phyloP scores from a whole-genome alignment of 2,329 filamentous ascomycete genomes.

The Xylariaceae sp. region DNA sequence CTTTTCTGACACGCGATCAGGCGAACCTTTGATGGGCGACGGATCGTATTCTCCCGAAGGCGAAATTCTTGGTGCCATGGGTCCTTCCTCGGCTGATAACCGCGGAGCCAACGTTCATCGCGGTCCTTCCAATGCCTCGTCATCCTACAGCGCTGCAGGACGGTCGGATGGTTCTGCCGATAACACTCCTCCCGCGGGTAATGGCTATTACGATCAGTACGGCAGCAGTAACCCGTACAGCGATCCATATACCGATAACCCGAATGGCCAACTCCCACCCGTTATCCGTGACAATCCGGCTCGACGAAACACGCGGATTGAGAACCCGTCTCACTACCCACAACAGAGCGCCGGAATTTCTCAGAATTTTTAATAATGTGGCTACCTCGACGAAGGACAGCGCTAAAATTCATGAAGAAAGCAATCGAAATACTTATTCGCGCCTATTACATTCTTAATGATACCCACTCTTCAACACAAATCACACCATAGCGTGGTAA shows the following conservation, averaged over 20 bases:
- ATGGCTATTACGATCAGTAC: constrained; percentile 65
- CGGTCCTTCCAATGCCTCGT: constrained; percentile 93
- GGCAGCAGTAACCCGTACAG: constrained; percentile 62
- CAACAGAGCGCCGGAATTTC: constrained; percentile 94
- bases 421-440: constrained; percentile 1
- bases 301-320: constrained; percentile 90
- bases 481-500: background rate
- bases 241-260: constrained; percentile 61
- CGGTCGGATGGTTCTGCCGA: constrained; percentile 73
- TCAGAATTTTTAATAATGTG: constrained; percentile 79
- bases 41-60: constrained; percentile 68
- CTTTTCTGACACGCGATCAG: constrained; percentile 71
- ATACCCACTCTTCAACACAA: constrained; percentile 20
- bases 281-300: constrained; percentile 94
- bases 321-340: constrained; percentile 86
- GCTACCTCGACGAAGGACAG: background rate
- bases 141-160: constrained; percentile 84
- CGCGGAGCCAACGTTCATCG: constrained; percentile 76
- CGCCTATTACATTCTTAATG: constrained; percentile 13
- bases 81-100: constrained; percentile 71
- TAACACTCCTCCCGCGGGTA: constrained; percentile 53
- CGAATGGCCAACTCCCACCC: constrained; percentile 62
- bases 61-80: constrained; percentile 83
- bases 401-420: background rate
- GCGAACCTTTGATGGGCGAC: constrained; percentile 66